Evolutionary conservation across 2,329 filamentous ascomycete genomes (phyloP), one percentile per base, ranked within the genome.

Genomic region (Phialemonium atrogriseum): DNA sequence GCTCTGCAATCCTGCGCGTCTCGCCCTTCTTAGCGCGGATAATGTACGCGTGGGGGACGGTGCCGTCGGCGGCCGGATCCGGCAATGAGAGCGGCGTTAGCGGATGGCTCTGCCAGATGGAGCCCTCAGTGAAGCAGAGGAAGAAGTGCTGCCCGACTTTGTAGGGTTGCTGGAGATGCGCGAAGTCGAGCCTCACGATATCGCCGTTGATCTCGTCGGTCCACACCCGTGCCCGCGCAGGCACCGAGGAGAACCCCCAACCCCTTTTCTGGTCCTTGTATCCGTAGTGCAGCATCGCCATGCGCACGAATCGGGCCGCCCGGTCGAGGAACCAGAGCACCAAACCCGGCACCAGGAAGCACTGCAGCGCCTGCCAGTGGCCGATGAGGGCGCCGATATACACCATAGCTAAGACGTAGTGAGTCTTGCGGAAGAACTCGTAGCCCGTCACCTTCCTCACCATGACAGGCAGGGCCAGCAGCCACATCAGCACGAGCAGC

Each of bases 321-420:
- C 80, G 70, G 46, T 86, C 82, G 15, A 82, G 40, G 34, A 71
- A 64, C 66, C 80, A 80, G 11, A 86, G 63, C 2, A 73, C 57
- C 5, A 87, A 55, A 1, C 72, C 71, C 0, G 81, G 74, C 26
- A 83, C 64, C 49, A 86, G 66, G 59, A 80, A 86, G 49, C 77
- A 83, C 27, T 70, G 64, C 4, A 87, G 60, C 30, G 76, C 60
- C 30, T 64, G 52, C 83, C 82, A 88, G 49, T 88, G 83, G 1
- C 70, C 81, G 70, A 80, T 85, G 53, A 80, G 80, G 4, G 80
- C 80, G 5, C 79, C 83, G 10, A 87, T 71, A 52, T 84, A 88
- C 5, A 86, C 52, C 59, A 81, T 74, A 9, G 81, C 83, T 3
- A 86, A 60, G 10, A 85, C 61, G 44, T 84, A 84, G 49, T 87